Base-by-base conservation (phyloP, 805 yeast genomes). In the Saccharomycopsis olivae region DNA sequence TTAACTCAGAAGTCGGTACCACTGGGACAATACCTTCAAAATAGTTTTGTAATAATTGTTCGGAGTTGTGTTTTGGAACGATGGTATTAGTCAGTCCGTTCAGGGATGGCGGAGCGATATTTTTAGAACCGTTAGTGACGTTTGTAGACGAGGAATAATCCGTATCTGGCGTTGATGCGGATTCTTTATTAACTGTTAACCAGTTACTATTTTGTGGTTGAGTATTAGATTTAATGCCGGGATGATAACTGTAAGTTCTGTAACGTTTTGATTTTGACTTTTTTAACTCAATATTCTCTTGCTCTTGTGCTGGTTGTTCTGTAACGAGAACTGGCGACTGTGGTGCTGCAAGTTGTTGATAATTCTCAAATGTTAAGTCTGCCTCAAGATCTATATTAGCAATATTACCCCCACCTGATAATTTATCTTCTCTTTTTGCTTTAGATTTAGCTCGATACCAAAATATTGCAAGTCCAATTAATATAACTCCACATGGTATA, bases 21-120 rank as follows among this genome's bases (percentile, higher is more conserved):
- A 46, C 34, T 11, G 49, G 49, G 18, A 46, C 40, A 13, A 46
- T 39, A 14, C 41, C 41, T 16, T 46, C 49, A 24, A 43, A 46
- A 27, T 46, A 46, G 16, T 44, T 33, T 24, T 46, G 49, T 4
- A 46, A 33, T 3, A 46, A 34, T 17, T 40, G 38, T 30, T 46
- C 47, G 3, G 41, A 36, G 24, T 37, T 32, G 14, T 30, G 16
- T 27, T 36, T 46, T 10, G 23, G 19, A 11, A 27, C 14, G 4
- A 19, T 19, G 3, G 30, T n/a, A 17, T 17, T 23, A 18, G 14
- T 36, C 14, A 15, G 6, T 10, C 4, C 17, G 8, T 18, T 9
- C 13, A n/a, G n/a, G 17, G 31, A 28, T 20, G 30, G 11, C 16
- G 36, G 11, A 14, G 23, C 6, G 24, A 9, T 23, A 14, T 4